phyloP scores from a whole-genome alignment of 441 rosid genomes.

The Biscutella laevigata region DNA sequence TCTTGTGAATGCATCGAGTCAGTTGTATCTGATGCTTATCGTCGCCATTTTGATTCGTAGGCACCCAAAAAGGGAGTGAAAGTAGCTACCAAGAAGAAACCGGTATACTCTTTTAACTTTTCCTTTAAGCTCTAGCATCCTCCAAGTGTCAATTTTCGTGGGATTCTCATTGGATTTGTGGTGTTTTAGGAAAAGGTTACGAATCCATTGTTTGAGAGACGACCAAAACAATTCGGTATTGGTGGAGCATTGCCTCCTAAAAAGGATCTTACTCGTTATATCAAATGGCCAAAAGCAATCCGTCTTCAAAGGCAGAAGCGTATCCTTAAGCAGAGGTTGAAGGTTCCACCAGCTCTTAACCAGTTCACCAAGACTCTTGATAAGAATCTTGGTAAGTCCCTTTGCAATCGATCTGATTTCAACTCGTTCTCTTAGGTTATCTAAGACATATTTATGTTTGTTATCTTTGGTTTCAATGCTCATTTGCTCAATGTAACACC shows the following conservation, averaged over 20 bases:
- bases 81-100: constrained; percentile 41
- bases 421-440: too few relatives aligned
- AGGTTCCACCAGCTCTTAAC: constrained; percentile 84
- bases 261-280: constrained; percentile 65
- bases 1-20: background rate
- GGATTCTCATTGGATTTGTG: background rate
- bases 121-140: too few relatives aligned
- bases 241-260: constrained; percentile 87
- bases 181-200: constrained; percentile 56
- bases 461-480: too few relatives aligned
- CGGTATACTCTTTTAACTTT: constrained; percentile 1
- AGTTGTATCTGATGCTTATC: background rate
- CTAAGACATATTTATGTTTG: too few relatives aligned
- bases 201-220: constrained; percentile 78
- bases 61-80: constrained; percentile 47
- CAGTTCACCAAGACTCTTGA: constrained; percentile 91
- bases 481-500: too few relatives aligned
- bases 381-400: constrained; percentile 65
- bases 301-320: constrained; percentile 83
- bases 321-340: constrained; percentile 77
- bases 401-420: too few relatives aligned
- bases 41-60: constrained; percentile 14
- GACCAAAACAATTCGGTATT: constrained; percentile 81
- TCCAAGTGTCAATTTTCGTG: too few relatives aligned
- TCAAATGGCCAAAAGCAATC: constrained; percentile 76